These are phyloP conservation scores for Phylloboletellus chloephorus DNA, from an alignment of 1,284 basidiomycete genomes.

Conservation along the genomic window DNA sequence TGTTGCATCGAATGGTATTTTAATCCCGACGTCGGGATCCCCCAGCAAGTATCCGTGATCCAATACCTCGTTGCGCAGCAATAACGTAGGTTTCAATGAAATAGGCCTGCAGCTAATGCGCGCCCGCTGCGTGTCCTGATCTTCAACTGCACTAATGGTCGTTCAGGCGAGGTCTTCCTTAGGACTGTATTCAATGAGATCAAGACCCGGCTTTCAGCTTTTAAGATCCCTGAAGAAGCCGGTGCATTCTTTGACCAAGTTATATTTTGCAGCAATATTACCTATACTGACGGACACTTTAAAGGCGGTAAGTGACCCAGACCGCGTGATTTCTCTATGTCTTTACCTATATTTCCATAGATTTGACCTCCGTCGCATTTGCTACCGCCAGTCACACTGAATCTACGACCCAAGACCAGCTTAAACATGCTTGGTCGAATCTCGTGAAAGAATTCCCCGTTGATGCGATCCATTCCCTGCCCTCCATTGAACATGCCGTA, in stretches of 20 bases:
- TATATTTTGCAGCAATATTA: slow-evolving; percentile 95
- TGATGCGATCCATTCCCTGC: slow-evolving; percentile 69
- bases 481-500: slow-evolving; percentile 87
- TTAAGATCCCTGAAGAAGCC: slow-evolving; percentile 36
- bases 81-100: slow-evolving; percentile 10
- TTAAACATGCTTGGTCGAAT: slow-evolving; percentile 69
- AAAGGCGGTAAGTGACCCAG: slow-evolving; percentile 71
- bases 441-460: slow-evolving; percentile 58
- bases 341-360: slow-evolving; percentile 35
- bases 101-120: slow-evolving; percentile 2
- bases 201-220: slow-evolving; percentile 41
- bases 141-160: slow-evolving; percentile 95
- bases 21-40: slow-evolving; percentile 46
- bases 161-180: slow-evolving; percentile 76
- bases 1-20: slow-evolving; percentile 88
- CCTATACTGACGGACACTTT: slow-evolving; percentile 83
- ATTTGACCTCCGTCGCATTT: slow-evolving; percentile 68
- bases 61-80: neutral
- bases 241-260: slow-evolving; percentile 72
- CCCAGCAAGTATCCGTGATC: slow-evolving; percentile 22
- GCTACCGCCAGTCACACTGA: slow-evolving; percentile 58
- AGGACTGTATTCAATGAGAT: slow-evolving; percentile 50
- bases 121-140: slow-evolving; percentile 60
- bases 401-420: slow-evolving; percentile 72
- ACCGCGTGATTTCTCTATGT: neutral